Conservation (phyloP, 2,329 filamentous ascomycete species). For the Sclerotinia minor region DNA sequence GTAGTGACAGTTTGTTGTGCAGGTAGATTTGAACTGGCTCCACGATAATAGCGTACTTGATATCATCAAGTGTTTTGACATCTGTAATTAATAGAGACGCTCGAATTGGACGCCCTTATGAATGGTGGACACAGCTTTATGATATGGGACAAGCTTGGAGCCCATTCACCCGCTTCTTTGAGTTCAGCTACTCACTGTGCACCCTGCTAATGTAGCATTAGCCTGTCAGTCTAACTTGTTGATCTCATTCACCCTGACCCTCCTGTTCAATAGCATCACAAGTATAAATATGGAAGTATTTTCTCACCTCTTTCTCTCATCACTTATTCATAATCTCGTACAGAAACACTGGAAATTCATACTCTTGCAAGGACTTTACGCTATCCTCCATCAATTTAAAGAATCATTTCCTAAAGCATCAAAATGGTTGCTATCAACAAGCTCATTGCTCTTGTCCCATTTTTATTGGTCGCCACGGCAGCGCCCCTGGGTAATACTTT, state of each 20-base stretch:
- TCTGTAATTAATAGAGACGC: too few relatives aligned
- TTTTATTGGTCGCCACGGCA: not conserved
- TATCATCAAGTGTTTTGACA: too few relatives aligned
- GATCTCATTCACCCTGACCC: not conserved
- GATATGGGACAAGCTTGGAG: too few relatives aligned
- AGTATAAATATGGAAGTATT: not conserved
- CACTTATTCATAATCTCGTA: not conserved
- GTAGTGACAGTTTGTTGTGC: not conserved
- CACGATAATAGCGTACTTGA: too few relatives aligned
- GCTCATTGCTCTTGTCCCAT: slow-evolving; percentile 11
- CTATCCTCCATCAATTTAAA: not conserved
- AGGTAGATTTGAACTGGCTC: not conserved
- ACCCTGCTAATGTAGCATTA: too few relatives aligned
- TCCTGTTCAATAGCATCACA: not conserved
- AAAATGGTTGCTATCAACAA: slow-evolving; percentile 16
- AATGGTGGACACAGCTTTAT: too few relatives aligned
- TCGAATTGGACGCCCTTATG: too few relatives aligned
- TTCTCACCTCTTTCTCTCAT: not conserved
- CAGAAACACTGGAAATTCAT: not conserved
- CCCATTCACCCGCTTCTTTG: too few relatives aligned
- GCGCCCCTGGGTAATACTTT: not conserved
- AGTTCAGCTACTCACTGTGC: not conserved
- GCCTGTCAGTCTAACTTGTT: not conserved
- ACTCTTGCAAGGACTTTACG: not conserved
- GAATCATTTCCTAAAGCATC: not conserved